Base-by-base conservation (phyloP, 371 early-diverging fungal species). In the Actinomucor elegans region DNA sequence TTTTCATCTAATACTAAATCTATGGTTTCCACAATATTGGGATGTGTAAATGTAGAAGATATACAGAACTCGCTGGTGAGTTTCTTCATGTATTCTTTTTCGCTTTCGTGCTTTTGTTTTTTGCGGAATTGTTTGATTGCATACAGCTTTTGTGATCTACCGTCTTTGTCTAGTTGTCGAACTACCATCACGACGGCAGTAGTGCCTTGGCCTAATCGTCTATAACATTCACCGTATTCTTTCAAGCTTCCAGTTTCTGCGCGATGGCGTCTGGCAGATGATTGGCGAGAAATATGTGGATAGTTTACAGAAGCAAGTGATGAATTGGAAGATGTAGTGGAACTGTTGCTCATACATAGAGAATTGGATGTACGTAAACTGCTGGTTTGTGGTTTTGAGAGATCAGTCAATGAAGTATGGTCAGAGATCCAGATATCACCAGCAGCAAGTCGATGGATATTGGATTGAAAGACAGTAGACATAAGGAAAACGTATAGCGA, bases 71-170 rank as follows among this genome's bases (percentile, higher is more conserved):
- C 95, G 56, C 89, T 82, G 32, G 90, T 90, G 52, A 96, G 75
- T 62, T 85, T 89, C 64, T 94, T 94, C 76, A 96, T 79, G 65
- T 94, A 96, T 57, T 93, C 92, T 61, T 88, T 87, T 69, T 94
- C 88, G 6, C 84, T 71, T 76, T 94, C 94, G 61, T 89, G 77
- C 59, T 89, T 88, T 37, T 84, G 71, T 37, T 89, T 84, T 64
- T 92, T 92, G 59, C 94, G 81, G 66, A 94, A 96, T 58, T 92
- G 92, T 64, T 96, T 96, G 67, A 96, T 85, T 8, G 96, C 96
- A 67, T 84, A 94, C 47, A 90, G 70, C 65, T 86, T 89, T 44
- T 89, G 87, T 35, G 72, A 60, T 45, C 59, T 42, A 55, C 71
- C 65, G 6, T 68, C 64, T 15, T 59, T 23, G 31, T 56, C 71